A percentile compares a stretch with the other conserved stretches of the same genome.
Conservation (phyloP, 805 yeast species). For the Sungouiozyma intestinalis region DNA sequence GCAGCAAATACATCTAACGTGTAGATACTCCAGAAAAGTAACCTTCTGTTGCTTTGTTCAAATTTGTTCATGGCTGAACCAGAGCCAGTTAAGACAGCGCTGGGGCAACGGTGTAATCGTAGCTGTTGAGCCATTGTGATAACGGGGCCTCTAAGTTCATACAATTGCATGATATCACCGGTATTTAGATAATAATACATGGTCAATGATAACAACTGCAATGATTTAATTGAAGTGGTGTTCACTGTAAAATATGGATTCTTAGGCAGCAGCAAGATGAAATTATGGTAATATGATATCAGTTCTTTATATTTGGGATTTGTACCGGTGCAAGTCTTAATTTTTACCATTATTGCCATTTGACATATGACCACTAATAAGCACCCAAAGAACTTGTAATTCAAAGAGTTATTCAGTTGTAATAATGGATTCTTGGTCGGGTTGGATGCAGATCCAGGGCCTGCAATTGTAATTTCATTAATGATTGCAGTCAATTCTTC, state of each 20-base stretch:
- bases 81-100: slow-evolving; percentile 59
- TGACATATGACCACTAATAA: slow-evolving; percentile 21
- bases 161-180: slow-evolving; percentile 66
- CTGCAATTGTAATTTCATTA: slow-evolving; percentile 4
- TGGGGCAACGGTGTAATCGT: slow-evolving; percentile 77
- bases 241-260: slow-evolving; percentile 47
- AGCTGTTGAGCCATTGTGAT: slow-evolving; percentile 79
- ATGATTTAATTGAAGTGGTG: slow-evolving; percentile 52
- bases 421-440: background rate
- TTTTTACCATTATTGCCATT: slow-evolving; percentile 22
- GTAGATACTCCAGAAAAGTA: slow-evolving; percentile 77
- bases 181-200: slow-evolving; percentile 59
- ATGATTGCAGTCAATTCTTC: slow-evolving; percentile 5
- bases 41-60: slow-evolving; percentile 75
- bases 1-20: slow-evolving; percentile 67
- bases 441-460: background rate
- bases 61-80: slow-evolving; percentile 56
- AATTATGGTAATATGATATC: slow-evolving; percentile 43
- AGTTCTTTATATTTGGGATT: slow-evolving; percentile 6
- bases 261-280: slow-evolving; percentile 49
- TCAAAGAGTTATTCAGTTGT: slow-evolving; percentile 6
- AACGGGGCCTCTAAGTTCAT: slow-evolving; percentile 64
- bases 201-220: slow-evolving; percentile 61
- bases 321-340: slow-evolving; percentile 12
- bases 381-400: slow-evolving; percentile 23